Evolutionary conservation across 2,329 filamentous ascomycete genomes (phyloP), one percentile per base, ranked within the genome.

Genomic region (Hypomyces perniciosus): DNA sequence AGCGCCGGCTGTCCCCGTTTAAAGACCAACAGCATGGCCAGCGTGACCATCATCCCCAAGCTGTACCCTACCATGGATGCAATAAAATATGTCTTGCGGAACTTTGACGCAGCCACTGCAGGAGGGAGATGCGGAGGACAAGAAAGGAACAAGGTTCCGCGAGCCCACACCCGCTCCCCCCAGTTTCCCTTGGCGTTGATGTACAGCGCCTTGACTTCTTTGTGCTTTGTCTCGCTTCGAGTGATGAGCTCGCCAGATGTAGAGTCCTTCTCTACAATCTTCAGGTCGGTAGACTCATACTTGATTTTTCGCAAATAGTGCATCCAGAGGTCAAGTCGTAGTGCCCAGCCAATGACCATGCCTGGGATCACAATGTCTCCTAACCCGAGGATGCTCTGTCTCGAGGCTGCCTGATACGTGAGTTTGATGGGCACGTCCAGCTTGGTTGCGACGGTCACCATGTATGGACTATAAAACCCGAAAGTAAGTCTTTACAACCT

Each of bases 361-460:
- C 92, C 93, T 0, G 92, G 92, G 4, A 99, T 76, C 1, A 96
- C 88, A 52, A 99, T 88, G 63, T 99, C 92, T n/a, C 92, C 92
- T 0, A 97, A 77, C 0, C 92, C 92, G 6, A 99, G 83, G 79
- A 97, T 95, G 48, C 88, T 81, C 29, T 74, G 71, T 27, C 85
- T 83, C n/a, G 79, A 78, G 2, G 87, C 84, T 2, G 75, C 71
- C 26, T 75, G 67, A 56, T 96, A 95, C 5, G 93, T 78, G 6
- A 99, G 80, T 66, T 96, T 97, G 66, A 96, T 93, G 0, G 92
- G 93, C 0, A 92, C 88, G 58, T 99, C 92, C 28, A 99, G 75
- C 38, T 85, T 86, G 6, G 86, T 95, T 9, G 92, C 93, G 7
- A 99, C 88, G 0, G 86, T 88, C 6, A 91, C 76, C 88, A 93